Conservation (phyloP, 2,329 filamentous ascomycete species). For the Chalaropsis ovoidea region DNA sequence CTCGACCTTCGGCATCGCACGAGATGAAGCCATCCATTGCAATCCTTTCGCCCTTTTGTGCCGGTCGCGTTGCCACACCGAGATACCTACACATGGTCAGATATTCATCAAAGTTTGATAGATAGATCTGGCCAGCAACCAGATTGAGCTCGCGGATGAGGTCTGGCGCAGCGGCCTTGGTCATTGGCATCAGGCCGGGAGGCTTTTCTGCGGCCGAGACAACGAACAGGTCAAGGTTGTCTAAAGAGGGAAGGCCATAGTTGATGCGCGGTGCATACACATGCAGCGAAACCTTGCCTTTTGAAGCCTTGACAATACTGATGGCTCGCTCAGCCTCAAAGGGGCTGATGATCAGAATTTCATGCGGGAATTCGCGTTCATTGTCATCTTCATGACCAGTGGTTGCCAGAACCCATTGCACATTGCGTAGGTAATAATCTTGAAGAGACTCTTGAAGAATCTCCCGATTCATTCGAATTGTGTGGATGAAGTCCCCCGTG, state of each 20-base stretch:
- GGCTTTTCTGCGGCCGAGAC: slow-evolving; percentile 29
- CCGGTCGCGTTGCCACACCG: slow-evolving; percentile 35
- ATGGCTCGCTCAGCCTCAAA: slow-evolving; percentile 49
- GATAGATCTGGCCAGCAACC: slow-evolving; percentile 59
- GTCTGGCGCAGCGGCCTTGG: slow-evolving; percentile 18
- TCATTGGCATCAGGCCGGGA: slow-evolving; percentile 19
- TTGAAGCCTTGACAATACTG: slow-evolving; percentile 32
- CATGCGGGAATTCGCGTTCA: background rate
- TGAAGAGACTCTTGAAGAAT: background rate
- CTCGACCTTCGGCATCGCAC: slow-evolving; percentile 5
- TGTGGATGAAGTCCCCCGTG: slow-evolving; percentile 43
- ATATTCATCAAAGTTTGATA: slow-evolving; percentile 47
- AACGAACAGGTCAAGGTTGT: slow-evolving; percentile 39
- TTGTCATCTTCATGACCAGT: background rate
- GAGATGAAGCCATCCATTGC: slow-evolving; percentile 34
- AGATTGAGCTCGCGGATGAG: slow-evolving; percentile 47
- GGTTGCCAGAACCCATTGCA: slow-evolving; percentile 42
- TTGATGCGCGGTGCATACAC: slow-evolving; percentile 42
- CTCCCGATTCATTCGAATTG: slow-evolving; percentile 31
- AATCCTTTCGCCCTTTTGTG: slow-evolving; percentile 27
- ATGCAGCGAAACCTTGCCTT: slow-evolving; percentile 36
- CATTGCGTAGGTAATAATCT: slow-evolving; percentile 43
- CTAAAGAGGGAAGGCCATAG: slow-evolving; percentile 34
- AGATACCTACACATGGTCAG: slow-evolving; percentile 41
- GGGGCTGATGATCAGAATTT: slow-evolving; percentile 49